Evolutionary conservation across 371 early-diverging fungal species (phyloP).

Genomic region (Actinomortierella wolfii): DNA sequence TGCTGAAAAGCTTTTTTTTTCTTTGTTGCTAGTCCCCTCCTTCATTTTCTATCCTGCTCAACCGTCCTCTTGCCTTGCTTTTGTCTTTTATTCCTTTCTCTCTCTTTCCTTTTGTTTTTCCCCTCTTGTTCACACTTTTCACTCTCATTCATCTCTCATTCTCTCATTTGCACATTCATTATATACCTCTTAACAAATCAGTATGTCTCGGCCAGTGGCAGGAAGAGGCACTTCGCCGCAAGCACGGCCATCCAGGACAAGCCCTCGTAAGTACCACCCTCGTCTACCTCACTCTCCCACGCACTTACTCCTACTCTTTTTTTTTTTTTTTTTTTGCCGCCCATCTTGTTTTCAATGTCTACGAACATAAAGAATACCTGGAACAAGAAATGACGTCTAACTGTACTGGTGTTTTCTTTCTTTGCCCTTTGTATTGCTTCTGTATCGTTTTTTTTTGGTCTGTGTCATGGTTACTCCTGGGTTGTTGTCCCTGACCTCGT

Average conservation of each 20-base stretch:
- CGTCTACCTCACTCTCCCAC: not conserved
- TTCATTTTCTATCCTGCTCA: too few species aligned
- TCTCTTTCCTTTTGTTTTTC: not conserved
- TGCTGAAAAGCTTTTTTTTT: not conserved
- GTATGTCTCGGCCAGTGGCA: too few species aligned
- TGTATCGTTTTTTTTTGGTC: too few species aligned
- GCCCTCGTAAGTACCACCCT: slow-evolving; percentile 25
- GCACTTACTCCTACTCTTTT: not conserved
- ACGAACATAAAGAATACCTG: too few species aligned
- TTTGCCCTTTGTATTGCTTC: slow-evolving; percentile 2
- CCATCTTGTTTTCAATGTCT: too few species aligned
- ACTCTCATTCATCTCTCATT: not conserved
- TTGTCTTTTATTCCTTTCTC: not conserved
- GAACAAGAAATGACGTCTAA: not conserved
- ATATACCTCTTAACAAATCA: not conserved
- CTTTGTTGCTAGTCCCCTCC: not conserved
- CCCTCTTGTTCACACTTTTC: not conserved
- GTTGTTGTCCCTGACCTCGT: too few species aligned
- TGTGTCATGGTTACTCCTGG: too few species aligned
- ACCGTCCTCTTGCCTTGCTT: not conserved
- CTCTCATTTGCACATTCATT: not conserved
- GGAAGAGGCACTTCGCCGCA: slow-evolving; percentile 3
- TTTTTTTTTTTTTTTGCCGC: not conserved
- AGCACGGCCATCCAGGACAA: slow-evolving; percentile 19
- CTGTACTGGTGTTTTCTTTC: not conserved